Base-by-base conservation (phyloP, 192 early-diverging fungal species). In the Backusella sp. region DNA sequence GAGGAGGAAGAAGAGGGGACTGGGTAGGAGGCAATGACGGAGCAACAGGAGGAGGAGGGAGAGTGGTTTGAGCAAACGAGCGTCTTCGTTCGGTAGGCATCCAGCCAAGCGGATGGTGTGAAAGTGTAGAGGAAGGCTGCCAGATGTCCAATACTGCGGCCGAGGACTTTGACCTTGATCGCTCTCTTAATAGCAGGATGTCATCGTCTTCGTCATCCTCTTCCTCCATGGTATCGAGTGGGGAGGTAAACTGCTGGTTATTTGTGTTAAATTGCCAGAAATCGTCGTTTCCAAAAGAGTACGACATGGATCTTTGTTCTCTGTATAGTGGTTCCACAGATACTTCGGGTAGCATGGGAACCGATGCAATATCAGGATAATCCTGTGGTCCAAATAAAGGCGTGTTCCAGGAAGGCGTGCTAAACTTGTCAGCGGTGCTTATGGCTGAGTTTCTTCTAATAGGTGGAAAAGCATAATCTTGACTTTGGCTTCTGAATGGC, bases 111-210 rank as follows among this genome's bases (percentile, higher is more conserved):
- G 21, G 73, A 44, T 39, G 78, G 59, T 42, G 76, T 30, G 37
- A 7, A 67, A 68, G 11, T 21, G 41, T 17, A 8, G 46, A 39
- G 1, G 21, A 36, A n/a, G 66, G 66, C 14, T 73, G 49, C 73
- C 73, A 74, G 3, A 68, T 76, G 37, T 76, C 91, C 72, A 87
- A 90, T 44, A 90, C 88, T n/a, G 88, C 89, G 9, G 90, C 90
- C 4, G 90, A 90, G 17, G 89, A 91, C 77, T 92, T 92, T 26
- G 88, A 91, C 28, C 90, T 49, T 15, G 83, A 75, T 59, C 90
- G 80, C 8, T 82, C 82, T 74, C 87, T 85, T 19, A 85, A 79
- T 30, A 84, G 26, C 44, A 49, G 62, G 49, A 73, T 75, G 73
- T 78, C 66, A 74, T 79, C 73, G 5, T 83, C 80, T 36, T 65